Evolutionary conservation across 768 basidiomycete genomes (phyloP), one percentile per base, ranked within the genome.

Genomic region (Rhizopogon rudus): DNA sequence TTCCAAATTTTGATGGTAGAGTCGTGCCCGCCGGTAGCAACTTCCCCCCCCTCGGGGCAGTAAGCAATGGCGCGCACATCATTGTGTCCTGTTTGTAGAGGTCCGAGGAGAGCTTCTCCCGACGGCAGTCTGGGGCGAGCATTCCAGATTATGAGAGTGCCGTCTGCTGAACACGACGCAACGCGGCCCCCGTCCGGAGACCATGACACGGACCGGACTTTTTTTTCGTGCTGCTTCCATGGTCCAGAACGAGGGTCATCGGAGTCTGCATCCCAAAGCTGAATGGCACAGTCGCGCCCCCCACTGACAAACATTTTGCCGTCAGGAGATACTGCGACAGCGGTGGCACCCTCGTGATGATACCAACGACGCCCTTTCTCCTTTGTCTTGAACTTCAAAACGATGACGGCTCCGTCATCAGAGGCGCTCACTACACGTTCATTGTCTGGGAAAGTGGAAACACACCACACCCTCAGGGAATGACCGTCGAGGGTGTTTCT

Each of bases 21-120:
- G 52, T 67, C 67, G 9, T 46, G 40, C 7, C 61, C 61, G 13
- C 59, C 62, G 7, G 65, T 65, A 14, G 57, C 63, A 28, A 67
- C 17, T 10, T 37, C 33, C 13, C 29, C 40, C 14, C 67, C 67
- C 28, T 60, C 57, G 8, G 53, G 46, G 10, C 59, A 66, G 57
- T 63, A 63, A 9, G 62, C 56, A 2, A 66, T 37, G 7, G 57
- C 20, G 3, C 72, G 73, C 40, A 65, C 58, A 8, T 25, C 43
- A 9, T 49, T 35, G 6, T 42, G 45, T 33, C 60, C 58, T 1
- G 60, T 65, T n/a, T 25, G 7, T 9, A 61, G 37, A 25, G 54
- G 52, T 35, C 22, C 20, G 41, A 44, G 17, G 14, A 46, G 10
- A n/a, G 16, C 28, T 2, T 45, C 4, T 5, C 52, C 52, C n/a